Conservation (phyloP, 352 stramenopile genomes). For the Globisporangium radiosum region DNA sequence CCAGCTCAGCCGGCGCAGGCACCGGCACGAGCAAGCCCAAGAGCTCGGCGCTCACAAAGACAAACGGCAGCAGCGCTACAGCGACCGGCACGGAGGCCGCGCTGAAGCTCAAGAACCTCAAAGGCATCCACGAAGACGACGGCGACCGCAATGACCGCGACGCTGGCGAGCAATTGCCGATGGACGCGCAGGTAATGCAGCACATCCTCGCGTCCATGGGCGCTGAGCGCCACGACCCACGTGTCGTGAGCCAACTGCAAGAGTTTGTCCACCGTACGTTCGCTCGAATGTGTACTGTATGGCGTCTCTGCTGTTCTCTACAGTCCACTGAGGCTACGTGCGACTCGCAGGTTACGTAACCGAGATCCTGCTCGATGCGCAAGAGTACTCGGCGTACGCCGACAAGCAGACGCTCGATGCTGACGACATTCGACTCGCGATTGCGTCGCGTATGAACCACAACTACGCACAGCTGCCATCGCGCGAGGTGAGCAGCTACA, state of each 20-base stretch:
- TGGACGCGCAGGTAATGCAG: slow-evolving; percentile 57
- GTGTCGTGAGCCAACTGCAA: slow-evolving; percentile 74
- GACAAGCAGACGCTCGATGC: slow-evolving; percentile 63
- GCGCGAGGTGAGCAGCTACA: slow-evolving; percentile 35
- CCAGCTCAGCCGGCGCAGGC: background rate
- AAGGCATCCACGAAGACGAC: slow-evolving; percentile 65
- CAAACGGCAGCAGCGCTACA: slow-evolving; percentile 8
- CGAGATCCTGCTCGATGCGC: slow-evolving; percentile 77
- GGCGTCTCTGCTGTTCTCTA: background rate
- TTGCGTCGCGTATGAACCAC: slow-evolving; percentile 71
- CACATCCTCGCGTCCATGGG: slow-evolving; percentile 75
- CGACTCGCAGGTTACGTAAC: slow-evolving; percentile 57
- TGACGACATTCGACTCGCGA: slow-evolving; percentile 73
- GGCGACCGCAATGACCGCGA: slow-evolving; percentile 26
- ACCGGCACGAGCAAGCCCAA: slow-evolving; percentile 9
- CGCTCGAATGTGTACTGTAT: no score
- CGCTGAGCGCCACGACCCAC: slow-evolving; percentile 67
- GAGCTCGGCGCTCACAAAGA: slow-evolving; percentile 7
- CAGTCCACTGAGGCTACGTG: background rate
- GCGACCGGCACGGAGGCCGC: slow-evolving; percentile 25
- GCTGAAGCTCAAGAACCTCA: slow-evolving; percentile 48
- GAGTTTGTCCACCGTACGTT: slow-evolving; percentile 79
- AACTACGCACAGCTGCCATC: slow-evolving; percentile 70
- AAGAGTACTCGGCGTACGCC: slow-evolving; percentile 78
- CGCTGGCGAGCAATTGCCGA: slow-evolving; percentile 36